phyloP scores from a whole-genome alignment of 208 protist species.

The Crithidia thermophila region DNA sequence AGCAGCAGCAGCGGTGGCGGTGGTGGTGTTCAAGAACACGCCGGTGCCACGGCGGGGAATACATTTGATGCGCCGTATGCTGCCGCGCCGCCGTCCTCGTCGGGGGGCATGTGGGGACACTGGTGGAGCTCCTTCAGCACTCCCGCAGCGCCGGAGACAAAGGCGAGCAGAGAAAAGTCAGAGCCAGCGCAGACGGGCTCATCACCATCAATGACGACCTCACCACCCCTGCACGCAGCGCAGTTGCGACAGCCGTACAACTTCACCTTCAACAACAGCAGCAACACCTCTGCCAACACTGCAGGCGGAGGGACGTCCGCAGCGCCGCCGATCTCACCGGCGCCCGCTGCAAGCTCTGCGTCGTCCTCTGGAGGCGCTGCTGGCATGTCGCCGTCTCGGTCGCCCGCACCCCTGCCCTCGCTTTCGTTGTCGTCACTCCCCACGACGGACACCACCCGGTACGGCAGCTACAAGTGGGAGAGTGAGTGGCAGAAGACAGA shows the following conservation, averaged over 20 bases:
- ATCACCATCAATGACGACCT: no score
- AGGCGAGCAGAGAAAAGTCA: not conserved
- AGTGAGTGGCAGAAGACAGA: conserved; percentile 9
- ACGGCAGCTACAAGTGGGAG: conserved; percentile 1
- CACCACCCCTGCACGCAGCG: not conserved
- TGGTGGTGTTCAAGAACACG: not conserved
- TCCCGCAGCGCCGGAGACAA: no score
- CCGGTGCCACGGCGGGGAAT: no score
- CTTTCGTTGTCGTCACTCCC: not conserved
- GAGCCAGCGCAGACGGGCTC: not conserved
- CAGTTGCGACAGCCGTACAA: conserved; percentile 1
- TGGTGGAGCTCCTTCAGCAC: no score
- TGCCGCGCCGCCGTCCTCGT: no score
- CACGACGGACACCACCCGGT: not conserved
- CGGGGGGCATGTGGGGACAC: no score
- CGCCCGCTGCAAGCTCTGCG: no score
- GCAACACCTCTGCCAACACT: not conserved
- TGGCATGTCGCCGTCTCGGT: no score
- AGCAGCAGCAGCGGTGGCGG: not conserved
- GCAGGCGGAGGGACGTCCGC: not conserved
- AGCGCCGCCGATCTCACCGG: not conserved
- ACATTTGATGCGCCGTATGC: no score
- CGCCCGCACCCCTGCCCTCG: not conserved
- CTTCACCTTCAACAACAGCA: conserved; percentile 2
- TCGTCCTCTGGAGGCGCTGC: no score